Base-by-base conservation (phyloP, 2,329 filamentous ascomycete species). In the Aspergillaceae sp. region DNA sequence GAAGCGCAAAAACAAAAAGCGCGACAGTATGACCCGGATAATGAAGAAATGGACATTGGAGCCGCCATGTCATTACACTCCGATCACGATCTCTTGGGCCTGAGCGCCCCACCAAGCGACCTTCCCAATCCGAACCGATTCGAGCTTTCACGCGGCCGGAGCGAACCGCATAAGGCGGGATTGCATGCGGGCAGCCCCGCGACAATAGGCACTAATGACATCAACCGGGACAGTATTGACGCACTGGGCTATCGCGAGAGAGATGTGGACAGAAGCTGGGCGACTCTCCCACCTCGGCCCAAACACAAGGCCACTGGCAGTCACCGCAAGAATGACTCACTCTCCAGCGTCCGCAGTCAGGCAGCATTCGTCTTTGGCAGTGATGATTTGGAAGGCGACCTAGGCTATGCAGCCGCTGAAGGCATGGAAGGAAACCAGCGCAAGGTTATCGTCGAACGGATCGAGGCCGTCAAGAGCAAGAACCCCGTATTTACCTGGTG, bases 401-500 rank as follows among this genome's bases (percentile, higher is more conserved):
- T 98, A 29, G 92, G 92, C 7, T 98, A 94, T 68, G 88, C 90
- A 7, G 91, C 90, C 1, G 92, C 92, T 0, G 87, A 91, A 64
- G 92, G 88, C 28, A 88, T 94, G 80, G 92, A 97, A 67, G 87
- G 87, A 8, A 87, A 89, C 59, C 83, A 86, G 64, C 80, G 90
- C 58, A 94, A 92, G 68, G 92, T 98, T 41, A 97, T 98, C 73
- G 90, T 98, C 41, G 92, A 98, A 74, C 77, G 92, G 52, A 71
- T 98, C 48, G 92, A 98, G 74, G 86, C 91, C 49, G 92, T 98
- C 51, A 97, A 97, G 76, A 87, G 83, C 62, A 86, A 85, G 64
- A 94, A 94, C 63, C 92, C 92, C 2, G 89, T 98, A 30, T 98
- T 98, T 68, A 95, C 87, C 40, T 98, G 92, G 87, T 98, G 92